Evolutionary conservation across 352 stramenopile species (phyloP).

Genomic region (Globisporangium okanoganense): DNA sequence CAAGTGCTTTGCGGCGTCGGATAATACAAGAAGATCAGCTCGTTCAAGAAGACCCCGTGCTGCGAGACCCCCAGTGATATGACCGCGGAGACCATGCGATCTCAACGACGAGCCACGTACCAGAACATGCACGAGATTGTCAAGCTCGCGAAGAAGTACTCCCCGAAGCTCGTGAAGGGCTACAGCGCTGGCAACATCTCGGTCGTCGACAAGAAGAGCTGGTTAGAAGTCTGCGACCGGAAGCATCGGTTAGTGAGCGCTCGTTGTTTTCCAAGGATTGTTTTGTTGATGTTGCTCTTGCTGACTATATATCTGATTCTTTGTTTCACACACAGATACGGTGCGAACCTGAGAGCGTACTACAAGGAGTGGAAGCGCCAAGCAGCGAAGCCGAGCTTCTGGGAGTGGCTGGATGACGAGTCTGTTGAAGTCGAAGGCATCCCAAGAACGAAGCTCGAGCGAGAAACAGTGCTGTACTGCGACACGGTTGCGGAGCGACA

Average conservation of each 20-base stretch:
- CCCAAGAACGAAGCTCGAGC: constrained; percentile 90
- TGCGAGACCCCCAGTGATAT: constrained; percentile 24
- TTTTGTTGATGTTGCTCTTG: background rate
- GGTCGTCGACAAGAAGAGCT: constrained; percentile 91
- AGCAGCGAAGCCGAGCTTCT: constrained; percentile 78
- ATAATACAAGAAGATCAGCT: constrained; percentile 21
- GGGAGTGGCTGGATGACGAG: constrained; percentile 87
- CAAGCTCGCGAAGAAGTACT: constrained; percentile 88
- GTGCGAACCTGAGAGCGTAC: constrained; percentile 96
- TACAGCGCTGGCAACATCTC: constrained; percentile 88
- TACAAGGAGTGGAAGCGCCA: constrained; percentile 96
- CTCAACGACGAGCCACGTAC: constrained; percentile 73
- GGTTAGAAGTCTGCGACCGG: constrained; percentile 85
- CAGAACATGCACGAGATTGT: constrained; percentile 89
- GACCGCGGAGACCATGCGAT: constrained; percentile 69
- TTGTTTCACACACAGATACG: constrained; percentile 72
- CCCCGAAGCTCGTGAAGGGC: constrained; percentile 83
- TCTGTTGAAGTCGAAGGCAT: constrained; percentile 85
- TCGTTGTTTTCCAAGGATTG: background rate
- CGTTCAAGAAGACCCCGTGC: background rate
- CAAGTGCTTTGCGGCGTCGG: constrained; percentile 43
- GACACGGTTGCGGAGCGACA: constrained; percentile 85
- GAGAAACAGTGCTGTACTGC: constrained; percentile 95
- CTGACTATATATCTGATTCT: background rate
- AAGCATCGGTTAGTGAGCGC: constrained; percentile 70